Base-by-base conservation (phyloP, 139 green algal species). In the Spirogloea muscicola region DNA sequence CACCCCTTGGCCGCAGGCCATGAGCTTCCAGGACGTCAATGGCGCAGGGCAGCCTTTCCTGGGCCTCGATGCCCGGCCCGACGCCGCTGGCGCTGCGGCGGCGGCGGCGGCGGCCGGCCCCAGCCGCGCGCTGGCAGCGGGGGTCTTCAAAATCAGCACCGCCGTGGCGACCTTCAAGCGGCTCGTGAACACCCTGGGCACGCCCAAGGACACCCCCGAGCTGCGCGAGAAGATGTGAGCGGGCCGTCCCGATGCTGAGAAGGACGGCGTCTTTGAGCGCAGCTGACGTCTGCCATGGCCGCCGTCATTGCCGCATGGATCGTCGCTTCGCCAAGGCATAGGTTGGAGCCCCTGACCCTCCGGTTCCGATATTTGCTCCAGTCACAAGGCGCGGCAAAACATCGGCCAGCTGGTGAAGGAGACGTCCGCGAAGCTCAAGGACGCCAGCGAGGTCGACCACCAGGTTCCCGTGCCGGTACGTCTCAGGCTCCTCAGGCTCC, bases 91-190 rank as follows among this genome's bases (percentile, higher is more conserved):
- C n/a, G n/a, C n/a, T n/a, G n/a, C n/a, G n/a, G n/a, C n/a, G n/a
- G n/a, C n/a, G n/a, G n/a, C n/a, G n/a, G n/a, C n/a, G n/a, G 64
- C 41, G 31, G 61, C 10, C 16, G 66, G 67, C 9, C 18, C 31
- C 21, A 76, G 34, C n/a, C 65, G 77, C 16, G 43, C 27, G 61
- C n/a, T 80, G 13, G 72, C 72, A n/a, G 69, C 72, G 3, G 63
- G 72, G 31, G 49, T 85, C 16, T 86, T 86, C 38, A 78, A 86
- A 39, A 71, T 86, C 48, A 85, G 73, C 3, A 86, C 81, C 29
- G 36, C 44, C 25, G 77, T 86, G 46, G 36, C 29, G 16, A 59
- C 71, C 18, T 86, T 77, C 36, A 72, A 74, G 55, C 58, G 60
- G 16, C 29, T 72, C 1, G 60, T 85, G 27, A 84, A 86, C 57